These are phyloP conservation scores for Botryosphaeria dothidea DNA, from an alignment of 2,329 filamentous ascomycete genomes.

Conservation along the genomic window DNA sequence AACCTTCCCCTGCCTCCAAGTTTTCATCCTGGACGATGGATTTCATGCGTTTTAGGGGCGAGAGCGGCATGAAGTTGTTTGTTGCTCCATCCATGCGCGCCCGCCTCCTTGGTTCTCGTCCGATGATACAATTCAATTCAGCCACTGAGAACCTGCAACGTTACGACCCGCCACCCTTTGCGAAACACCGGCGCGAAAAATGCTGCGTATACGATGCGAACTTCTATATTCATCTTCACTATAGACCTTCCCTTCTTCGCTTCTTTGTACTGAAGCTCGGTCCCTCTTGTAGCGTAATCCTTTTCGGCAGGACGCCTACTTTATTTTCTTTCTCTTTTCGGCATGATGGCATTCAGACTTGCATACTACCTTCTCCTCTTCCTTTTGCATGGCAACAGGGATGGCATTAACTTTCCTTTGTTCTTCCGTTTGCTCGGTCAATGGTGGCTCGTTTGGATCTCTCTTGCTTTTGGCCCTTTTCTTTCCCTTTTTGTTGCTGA, in stretches of 20 bases:
- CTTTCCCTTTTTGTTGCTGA: neutral
- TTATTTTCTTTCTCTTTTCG: neutral
- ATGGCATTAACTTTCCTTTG: neutral
- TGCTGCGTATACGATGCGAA: neutral
- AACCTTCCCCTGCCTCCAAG: neutral
- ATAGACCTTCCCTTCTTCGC: neutral
- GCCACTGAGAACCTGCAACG: neutral
- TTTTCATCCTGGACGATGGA: neutral
- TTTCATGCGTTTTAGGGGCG: neutral
- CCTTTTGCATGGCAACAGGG: neutral
- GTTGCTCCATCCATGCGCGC: neutral
- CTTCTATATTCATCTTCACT: neutral
- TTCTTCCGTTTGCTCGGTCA: neutral
- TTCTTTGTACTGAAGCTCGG: neutral
- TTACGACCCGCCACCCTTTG: neutral
- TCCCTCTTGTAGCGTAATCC: neutral
- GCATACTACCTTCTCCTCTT: neutral
- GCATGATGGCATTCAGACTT: neutral
- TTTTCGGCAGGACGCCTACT: neutral
- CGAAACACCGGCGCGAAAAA: neutral
- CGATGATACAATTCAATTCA: neutral
- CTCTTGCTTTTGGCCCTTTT: neutral
- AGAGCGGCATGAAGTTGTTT: neutral
- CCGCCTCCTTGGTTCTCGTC: neutral
- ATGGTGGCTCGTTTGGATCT: neutral